A percentile compares a stretch with the other conserved stretches of the same genome.
These are phyloP conservation scores for Thalassiosira oceanica DNA, from an alignment of 352 stramenopile genomes.

Conservation along the genomic window DNA sequence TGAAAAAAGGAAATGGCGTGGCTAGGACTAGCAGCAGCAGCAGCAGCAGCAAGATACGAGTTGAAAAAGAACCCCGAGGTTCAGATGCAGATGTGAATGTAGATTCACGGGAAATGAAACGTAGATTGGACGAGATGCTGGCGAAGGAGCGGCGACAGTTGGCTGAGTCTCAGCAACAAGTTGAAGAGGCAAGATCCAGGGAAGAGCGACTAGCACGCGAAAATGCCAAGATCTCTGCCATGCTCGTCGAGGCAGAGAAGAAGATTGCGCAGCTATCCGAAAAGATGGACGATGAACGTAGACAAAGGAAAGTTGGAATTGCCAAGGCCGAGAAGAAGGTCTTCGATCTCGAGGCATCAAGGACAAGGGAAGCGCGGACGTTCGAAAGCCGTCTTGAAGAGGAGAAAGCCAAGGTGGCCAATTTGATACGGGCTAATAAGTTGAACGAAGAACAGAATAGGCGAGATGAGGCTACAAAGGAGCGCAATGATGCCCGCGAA, in stretches of 20 bases:
- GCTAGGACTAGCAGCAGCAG: constrained; percentile 4
- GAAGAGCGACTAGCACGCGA: constrained; percentile 13
- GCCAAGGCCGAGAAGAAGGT: constrained; percentile 17
- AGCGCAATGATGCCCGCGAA: too few relatives aligned
- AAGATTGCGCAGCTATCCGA: constrained; percentile 23
- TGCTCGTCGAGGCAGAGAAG: constrained; percentile 19
- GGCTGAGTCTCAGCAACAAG: too few relatives aligned
- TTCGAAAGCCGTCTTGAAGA: constrained; percentile 22
- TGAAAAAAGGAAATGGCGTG: not conserved
- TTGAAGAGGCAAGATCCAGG: too few relatives aligned
- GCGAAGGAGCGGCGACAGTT: too few relatives aligned
- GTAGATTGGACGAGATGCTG: too few relatives aligned
- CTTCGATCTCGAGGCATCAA: constrained; percentile 7
- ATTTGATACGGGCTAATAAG: constrained; percentile 4
- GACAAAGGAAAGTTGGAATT: constrained; percentile 9
- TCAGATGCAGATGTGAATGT: too few relatives aligned
- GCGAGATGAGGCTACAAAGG: too few relatives aligned
- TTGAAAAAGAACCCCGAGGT: too few relatives aligned
- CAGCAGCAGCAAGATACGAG: not conserved
- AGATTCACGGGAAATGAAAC: too few relatives aligned
- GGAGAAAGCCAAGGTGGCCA: too few relatives aligned
- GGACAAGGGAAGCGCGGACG: constrained; percentile 8
- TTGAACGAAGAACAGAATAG: constrained; percentile 28
- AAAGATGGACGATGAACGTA: constrained; percentile 26
- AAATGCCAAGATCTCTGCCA: constrained; percentile 12